A percentile compares a stretch with the other conserved stretches of the same genome.
These are phyloP conservation scores for Mycena crocata DNA, from an alignment of 768 basidiomycete genomes.

Conservation along the genomic window DNA sequence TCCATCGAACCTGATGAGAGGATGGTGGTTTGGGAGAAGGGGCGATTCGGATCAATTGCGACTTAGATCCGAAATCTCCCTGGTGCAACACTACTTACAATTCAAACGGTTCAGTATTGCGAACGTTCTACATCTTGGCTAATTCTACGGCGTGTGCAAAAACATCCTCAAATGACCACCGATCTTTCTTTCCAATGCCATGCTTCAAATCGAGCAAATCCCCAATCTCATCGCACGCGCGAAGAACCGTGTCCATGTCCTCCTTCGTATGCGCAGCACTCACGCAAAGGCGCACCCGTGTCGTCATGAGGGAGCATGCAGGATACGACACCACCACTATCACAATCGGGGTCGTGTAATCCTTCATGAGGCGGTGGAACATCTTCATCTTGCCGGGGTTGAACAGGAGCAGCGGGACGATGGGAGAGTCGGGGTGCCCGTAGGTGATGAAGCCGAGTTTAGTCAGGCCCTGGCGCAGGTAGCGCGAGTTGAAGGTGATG, in stretches of 20 bases:
- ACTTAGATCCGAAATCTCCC: too few relatives aligned
- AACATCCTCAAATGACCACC: constrained; percentile 86
- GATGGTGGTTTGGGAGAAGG: too few relatives aligned
- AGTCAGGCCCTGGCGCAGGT: constrained; percentile 85
- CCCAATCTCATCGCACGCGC: constrained; percentile 93
- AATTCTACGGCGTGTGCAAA: constrained; percentile 79
- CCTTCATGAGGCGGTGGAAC: constrained; percentile 91
- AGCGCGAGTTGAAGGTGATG: constrained; percentile 95
- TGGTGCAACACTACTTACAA: too few relatives aligned
- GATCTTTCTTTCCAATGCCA: constrained; percentile 61
- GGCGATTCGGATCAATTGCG: too few relatives aligned
- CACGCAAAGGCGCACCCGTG: constrained; percentile 93
- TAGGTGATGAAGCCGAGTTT: constrained; percentile 98
- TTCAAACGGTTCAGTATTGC: too few relatives aligned
- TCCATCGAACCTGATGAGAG: too few relatives aligned
- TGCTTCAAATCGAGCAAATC: constrained; percentile 92
- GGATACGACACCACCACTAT: constrained; percentile 93
- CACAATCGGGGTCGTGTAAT: constrained; percentile 82
- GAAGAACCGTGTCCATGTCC: constrained; percentile 88
- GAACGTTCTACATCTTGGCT: too few relatives aligned
- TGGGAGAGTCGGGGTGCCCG: constrained; percentile 90
- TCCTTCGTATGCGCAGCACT: constrained; percentile 97
- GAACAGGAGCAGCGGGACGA: constrained; percentile 93
- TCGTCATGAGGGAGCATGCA: constrained; percentile 89
- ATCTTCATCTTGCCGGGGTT: constrained; percentile 94